Evolutionary conservation across 2,329 filamentous ascomycete genomes (phyloP), one percentile per base, ranked within the genome.

Genomic region (Trichoderma lentiforme): DNA sequence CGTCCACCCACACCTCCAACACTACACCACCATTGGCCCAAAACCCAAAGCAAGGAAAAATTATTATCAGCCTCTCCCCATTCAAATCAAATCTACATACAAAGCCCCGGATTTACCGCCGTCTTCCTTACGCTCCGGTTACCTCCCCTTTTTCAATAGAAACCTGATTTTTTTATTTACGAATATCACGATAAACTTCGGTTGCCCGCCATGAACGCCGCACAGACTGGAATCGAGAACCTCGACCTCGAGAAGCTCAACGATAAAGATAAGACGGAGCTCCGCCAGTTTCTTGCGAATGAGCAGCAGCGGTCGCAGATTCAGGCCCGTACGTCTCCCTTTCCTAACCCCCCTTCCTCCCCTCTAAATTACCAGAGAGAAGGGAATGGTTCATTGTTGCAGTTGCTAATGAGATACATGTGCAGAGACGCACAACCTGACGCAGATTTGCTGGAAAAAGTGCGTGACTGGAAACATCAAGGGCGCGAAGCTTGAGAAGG

Each of bases 381-480:
- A 4, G 7, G 2, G 28, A 39, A 39, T 39, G 18, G 62, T 11
- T 3, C 2, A n/a, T 8, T 32, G 32, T 32, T 32, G 28, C 3
- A 5, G 18, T 11, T 21, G 18, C 43, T 51, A 3, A 24, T 2
- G 36, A 64, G 6, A 26, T 12, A n/a, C 14, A n/a, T 3, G 32
- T 3, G 36, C 71, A 89, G 87, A 86, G 79, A 86, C 87, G 14
- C 87, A 89, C 78, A 82, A 79, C 74, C 78, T 90, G 68, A 89
- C 86, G 57, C 92, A 96, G 78, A 89, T 92, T 73, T 99, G 96
- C 88, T 99, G 95, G 91, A 94, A 91, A 80, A 98, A 98, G 85
- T 99, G 96, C 86, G 86, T 98, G 73, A 92, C 92, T 9, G 86
- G 90, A 69, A 87, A 86, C 72, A 91, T 98, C 80, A 90, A 91